These are phyloP conservation scores for Triticum turgidum DNA, from an alignment of 176 grass and related monocot species.

Conservation along the genomic window DNA sequence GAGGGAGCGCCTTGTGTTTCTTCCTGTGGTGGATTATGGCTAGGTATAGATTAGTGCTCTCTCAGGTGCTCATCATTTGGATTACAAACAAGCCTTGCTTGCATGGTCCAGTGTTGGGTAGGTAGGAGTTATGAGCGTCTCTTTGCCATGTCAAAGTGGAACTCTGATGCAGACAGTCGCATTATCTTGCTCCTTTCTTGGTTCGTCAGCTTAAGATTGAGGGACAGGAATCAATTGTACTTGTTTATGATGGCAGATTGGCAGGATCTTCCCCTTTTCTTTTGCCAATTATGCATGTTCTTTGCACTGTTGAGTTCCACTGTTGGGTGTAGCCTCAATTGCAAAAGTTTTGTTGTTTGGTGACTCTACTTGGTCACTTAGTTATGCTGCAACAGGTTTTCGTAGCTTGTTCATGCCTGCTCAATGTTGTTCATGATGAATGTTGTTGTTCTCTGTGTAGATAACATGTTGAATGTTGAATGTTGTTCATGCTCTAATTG, in stretches of 20 bases:
- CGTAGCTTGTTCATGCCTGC: too few species aligned
- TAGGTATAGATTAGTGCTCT: conserved; percentile 7
- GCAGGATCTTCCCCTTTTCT: background rate
- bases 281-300: background rate
- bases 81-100: background rate
- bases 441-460: too few species aligned
- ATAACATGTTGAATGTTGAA: too few species aligned
- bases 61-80: conserved; percentile 24
- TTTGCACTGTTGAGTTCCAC: background rate
- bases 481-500: too few species aligned
- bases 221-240: background rate
- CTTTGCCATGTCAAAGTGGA: background rate
- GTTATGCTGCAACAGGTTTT: too few species aligned
- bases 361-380: too few species aligned
- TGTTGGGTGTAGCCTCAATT: background rate
- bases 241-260: background rate
- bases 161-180: background rate
- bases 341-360: too few species aligned
- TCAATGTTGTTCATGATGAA: too few species aligned
- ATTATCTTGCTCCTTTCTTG: conserved; percentile 31
- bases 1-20: conserved; percentile 7
- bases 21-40: background rate
- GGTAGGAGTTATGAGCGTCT: conserved; percentile 7
- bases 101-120: conserved; percentile 30
- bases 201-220: conserved; percentile 3